These are phyloP conservation scores for Daldinia sp. DNA, from an alignment of 2,329 filamentous ascomycete species.

Conservation along the genomic window DNA sequence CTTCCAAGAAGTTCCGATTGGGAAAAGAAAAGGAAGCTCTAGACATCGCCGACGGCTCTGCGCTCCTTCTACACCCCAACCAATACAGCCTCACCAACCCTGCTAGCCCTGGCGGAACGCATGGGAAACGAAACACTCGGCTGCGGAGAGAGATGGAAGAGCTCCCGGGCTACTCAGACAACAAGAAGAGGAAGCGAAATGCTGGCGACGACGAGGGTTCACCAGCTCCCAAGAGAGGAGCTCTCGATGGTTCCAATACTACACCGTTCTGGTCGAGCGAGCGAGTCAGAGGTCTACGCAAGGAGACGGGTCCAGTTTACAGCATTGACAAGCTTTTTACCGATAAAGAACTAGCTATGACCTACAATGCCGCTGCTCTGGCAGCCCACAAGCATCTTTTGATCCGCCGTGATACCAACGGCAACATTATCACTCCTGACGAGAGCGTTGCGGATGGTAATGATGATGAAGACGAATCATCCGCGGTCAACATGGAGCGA, in stretches of 20 bases:
- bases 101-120: conserved; percentile 68
- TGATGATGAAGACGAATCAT: conserved; percentile 57
- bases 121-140: conserved; percentile 69
- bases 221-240: conserved; percentile 64
- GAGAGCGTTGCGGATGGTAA: conserved; percentile 63
- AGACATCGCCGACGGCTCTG: conserved; percentile 72
- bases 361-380: conserved; percentile 69
- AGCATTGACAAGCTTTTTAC: conserved; percentile 76
- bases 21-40: conserved; percentile 73
- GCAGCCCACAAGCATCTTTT: conserved; percentile 70
- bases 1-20: conserved; percentile 69
- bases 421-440: conserved; percentile 58
- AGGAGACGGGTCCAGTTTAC: conserved; percentile 67
- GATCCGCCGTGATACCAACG: conserved; percentile 63
- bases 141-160: conserved; percentile 69
- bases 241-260: conserved; percentile 63
- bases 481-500: conserved; percentile 68
- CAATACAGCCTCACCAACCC: conserved; percentile 73
- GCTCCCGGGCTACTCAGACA: conserved; percentile 60
- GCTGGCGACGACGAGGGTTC: conserved; percentile 68
- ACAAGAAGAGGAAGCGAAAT: conserved; percentile 70
- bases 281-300: conserved; percentile 60
- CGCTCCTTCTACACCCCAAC: conserved; percentile 71
- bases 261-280: conserved; percentile 71
- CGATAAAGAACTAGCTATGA: conserved; percentile 72